phyloP scores from a whole-genome alignment of 371 early-diverging fungal species.

The Mucor irregularis region DNA sequence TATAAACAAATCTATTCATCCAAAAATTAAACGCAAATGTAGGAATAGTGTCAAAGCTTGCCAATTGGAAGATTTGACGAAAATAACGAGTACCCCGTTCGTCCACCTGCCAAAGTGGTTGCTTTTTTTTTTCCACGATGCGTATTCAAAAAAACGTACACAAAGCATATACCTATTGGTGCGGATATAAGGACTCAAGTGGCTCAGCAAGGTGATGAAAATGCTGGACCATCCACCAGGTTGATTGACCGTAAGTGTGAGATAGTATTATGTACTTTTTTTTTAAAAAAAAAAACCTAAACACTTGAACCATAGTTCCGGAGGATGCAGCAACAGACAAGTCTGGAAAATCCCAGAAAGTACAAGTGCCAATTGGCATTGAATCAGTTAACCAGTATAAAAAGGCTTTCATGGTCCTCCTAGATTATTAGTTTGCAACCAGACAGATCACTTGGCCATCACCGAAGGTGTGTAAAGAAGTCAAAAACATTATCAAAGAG shows the following conservation, averaged over 20 bases:
- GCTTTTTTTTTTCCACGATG: not conserved
- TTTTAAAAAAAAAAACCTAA: no score
- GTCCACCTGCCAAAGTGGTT: not conserved
- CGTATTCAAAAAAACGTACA: not conserved
- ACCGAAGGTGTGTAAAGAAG: not conserved
- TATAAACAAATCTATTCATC: no score
- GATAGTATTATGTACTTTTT: no score
- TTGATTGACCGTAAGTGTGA: constrained; percentile 39
- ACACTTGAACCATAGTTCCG: constrained; percentile 63
- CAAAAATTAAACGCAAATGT: no score
- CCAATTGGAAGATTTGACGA: no score
- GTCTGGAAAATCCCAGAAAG: not conserved
- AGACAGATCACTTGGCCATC: not conserved
- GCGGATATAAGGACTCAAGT: no score
- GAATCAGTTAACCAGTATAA: constrained; percentile 5
- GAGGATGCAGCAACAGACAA: constrained; percentile 43
- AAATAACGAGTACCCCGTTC: not conserved
- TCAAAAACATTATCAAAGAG: not conserved
- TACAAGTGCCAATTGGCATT: constrained; percentile 1
- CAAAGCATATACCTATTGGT: no score
- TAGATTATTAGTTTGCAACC: not conserved
- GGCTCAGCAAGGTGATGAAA: not conserved
- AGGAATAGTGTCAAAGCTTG: no score
- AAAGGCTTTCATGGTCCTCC: not conserved
- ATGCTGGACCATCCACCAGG: not conserved